Evolutionary conservation across 305 asterid genomes (phyloP).

Genomic region (Solanum hybrid): DNA sequence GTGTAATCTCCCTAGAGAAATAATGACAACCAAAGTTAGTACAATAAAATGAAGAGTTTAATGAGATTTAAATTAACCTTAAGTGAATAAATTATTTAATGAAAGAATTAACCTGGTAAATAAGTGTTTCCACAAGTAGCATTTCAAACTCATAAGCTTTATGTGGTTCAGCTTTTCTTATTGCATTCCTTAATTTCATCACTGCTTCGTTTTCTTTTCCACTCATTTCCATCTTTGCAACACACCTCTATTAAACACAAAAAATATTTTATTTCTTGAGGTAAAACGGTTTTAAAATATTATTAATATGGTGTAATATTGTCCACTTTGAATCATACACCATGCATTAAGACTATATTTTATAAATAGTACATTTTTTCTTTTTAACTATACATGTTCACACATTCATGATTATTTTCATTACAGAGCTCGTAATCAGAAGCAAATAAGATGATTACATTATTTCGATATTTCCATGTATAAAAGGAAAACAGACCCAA

Average conservation of each 20-base stretch:
- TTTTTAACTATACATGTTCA: background rate
- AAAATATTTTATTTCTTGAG: background rate
- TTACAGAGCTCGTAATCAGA: background rate
- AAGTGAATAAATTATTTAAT: no score
- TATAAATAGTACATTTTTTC: no score
- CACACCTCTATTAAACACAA: background rate
- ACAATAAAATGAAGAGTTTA: background rate
- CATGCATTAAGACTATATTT: no score
- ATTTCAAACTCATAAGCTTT: conserved; percentile 6
- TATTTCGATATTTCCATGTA: background rate
- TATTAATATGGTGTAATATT: no score
- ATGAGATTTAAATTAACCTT: background rate
- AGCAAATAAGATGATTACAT: background rate
- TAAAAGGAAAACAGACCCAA: background rate
- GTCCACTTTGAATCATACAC: no score
- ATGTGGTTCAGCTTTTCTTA: background rate
- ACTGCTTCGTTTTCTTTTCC: background rate
- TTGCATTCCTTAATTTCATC: background rate
- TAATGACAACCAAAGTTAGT: background rate
- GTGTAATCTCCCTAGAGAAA: background rate
- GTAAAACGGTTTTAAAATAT: background rate
- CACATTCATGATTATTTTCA: background rate
- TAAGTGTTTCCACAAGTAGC: background rate
- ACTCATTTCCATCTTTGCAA: conserved; percentile 1
- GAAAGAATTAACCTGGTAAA: background rate